Percentiles rank a stretch among this genome's conserved stretches.
Evolutionary conservation across 192 early-diverging fungal genomes (phyloP).

Genomic region (Piromyces finnis): DNA sequence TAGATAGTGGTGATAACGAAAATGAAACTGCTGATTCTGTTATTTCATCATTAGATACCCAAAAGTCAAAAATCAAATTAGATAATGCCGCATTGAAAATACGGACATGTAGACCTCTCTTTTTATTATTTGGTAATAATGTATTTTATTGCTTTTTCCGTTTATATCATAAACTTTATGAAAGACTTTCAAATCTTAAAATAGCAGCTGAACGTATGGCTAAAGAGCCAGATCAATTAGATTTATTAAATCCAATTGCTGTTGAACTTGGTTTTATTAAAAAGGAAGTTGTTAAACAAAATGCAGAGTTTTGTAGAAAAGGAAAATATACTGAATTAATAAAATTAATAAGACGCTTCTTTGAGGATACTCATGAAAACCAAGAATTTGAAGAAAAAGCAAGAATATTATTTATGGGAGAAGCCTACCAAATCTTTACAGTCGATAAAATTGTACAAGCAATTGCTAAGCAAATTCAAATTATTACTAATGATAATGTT

Average conservation of each 20-base stretch:
- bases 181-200: not conserved
- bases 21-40: not conserved
- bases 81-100: not conserved
- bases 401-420: slow-evolving; percentile 71
- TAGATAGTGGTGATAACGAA: not conserved
- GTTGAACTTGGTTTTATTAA: not conserved
- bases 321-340: not conserved
- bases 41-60: not conserved
- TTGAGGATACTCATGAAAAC: not conserved
- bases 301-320: not conserved
- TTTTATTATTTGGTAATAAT: slow-evolving; percentile 69
- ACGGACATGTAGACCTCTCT: not conserved
- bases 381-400: slow-evolving; percentile 69
- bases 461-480: slow-evolving; percentile 48
- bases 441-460: slow-evolving; percentile 72
- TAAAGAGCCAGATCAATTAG: not conserved
- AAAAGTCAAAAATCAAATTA: not conserved
- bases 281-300: not conserved
- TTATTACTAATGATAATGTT: slow-evolving; percentile 5
- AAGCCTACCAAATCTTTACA: slow-evolving; percentile 76
- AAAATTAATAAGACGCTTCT: not conserved
- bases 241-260: not conserved
- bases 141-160: slow-evolving; percentile 77
- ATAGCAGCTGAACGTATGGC: not conserved
- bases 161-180: slow-evolving; percentile 31